A percentile compares a stretch with the other conserved stretches of the same genome.
phyloP scores from a whole-genome alignment of 306 rosid genomes.

The Fragaria vesca region DNA sequence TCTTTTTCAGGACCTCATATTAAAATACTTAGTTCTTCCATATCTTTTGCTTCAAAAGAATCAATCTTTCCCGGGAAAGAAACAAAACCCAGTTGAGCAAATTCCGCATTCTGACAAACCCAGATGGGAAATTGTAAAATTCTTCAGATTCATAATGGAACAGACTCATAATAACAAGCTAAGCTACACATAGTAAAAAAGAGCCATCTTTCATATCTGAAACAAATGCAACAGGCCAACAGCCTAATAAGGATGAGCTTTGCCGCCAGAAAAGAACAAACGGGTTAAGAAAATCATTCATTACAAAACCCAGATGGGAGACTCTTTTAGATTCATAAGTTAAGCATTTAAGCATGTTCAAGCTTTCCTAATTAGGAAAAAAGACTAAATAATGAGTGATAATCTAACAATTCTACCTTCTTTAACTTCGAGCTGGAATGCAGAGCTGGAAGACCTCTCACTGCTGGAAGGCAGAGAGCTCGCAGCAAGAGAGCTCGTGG shows the following conservation, averaged over 20 bases:
- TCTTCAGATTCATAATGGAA: background rate
- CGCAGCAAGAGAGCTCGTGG: conserved; percentile 55
- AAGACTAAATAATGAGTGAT: background rate
- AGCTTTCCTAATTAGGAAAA: background rate
- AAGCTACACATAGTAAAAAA: background rate
- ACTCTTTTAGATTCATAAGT: no score
- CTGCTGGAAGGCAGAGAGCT: conserved; percentile 67
- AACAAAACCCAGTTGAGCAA: background rate
- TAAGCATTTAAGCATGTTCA: background rate
- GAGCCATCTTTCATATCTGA: background rate
- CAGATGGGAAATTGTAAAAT: background rate
- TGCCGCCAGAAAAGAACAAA: background rate
- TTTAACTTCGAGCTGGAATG: conserved; percentile 48
- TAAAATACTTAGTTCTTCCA: background rate
- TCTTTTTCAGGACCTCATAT: background rate
- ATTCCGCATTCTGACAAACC: conserved; percentile 7
- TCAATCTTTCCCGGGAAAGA: background rate
- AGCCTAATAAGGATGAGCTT: background rate
- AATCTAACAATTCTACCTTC: conserved; percentile 37
- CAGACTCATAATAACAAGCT: background rate
- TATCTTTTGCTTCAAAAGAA: background rate
- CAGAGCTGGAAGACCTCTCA: conserved; percentile 67
- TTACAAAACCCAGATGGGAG: conserved; percentile 7
- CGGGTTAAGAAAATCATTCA: background rate
- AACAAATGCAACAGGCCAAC: background rate